Conservation (phyloP, 176 grass and related monocot genomes). For the Poa pratensis region DNA sequence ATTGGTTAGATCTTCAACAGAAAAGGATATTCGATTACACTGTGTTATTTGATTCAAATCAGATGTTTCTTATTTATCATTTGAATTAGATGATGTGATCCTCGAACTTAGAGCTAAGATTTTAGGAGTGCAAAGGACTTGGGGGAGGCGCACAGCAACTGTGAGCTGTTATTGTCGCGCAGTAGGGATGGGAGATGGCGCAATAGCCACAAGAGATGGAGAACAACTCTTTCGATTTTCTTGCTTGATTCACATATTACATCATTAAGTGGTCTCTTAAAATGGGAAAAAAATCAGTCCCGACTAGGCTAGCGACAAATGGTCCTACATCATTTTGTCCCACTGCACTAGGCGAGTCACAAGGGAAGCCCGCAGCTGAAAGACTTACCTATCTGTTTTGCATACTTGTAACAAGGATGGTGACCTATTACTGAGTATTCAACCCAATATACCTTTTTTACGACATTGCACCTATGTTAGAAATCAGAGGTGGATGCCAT, state of each 20-base stretch:
- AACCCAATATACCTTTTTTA: not conserved
- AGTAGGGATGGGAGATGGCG: not conserved
- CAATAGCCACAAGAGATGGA: not conserved
- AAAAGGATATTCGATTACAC: too few species aligned
- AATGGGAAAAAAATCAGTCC: too few species aligned
- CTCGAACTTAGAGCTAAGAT: not conserved
- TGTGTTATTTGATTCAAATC: not conserved
- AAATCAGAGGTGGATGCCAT: not conserved
- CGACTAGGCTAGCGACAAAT: too few species aligned
- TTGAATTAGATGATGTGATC: not conserved
- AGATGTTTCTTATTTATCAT: slow-evolving; percentile 4
- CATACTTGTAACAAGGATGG: not conserved
- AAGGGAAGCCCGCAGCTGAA: not conserved
- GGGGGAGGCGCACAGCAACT: too few species aligned
- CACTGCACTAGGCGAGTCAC: too few species aligned
- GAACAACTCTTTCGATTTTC: not conserved
- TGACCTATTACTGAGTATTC: slow-evolving; percentile 2
- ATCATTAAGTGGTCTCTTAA: not conserved
- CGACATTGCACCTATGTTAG: not conserved
- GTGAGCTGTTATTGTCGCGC: not conserved
- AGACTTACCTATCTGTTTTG: slow-evolving; percentile 7
- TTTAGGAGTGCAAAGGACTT: not conserved
- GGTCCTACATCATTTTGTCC: too few species aligned
- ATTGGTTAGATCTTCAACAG: not conserved
- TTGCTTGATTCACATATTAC: not conserved